A percentile compares a stretch with the other conserved stretches of the same genome.
Evolutionary conservation across 139 green algal genomes (phyloP).

Genomic region (Yamagishiella unicocca): DNA sequence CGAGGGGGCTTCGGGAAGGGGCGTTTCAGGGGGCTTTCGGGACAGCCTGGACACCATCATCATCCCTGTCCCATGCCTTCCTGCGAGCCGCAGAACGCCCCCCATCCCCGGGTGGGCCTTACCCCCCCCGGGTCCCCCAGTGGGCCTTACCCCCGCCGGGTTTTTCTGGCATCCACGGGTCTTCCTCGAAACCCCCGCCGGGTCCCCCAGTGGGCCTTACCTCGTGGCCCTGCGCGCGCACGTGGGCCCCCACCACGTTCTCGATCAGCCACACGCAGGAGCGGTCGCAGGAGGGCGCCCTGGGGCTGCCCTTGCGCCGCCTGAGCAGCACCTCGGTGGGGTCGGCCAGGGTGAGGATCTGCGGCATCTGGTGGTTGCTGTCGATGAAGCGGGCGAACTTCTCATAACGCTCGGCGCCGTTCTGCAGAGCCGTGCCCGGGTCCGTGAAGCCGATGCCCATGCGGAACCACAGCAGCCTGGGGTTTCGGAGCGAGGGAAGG

Average conservation of each 20-base stretch:
- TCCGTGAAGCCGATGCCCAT: conserved; percentile 42
- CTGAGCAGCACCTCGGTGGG: conserved; percentile 14
- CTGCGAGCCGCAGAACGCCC: no score
- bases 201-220: no score
- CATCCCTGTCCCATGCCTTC: no score
- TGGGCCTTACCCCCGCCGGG: no score
- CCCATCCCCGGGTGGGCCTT: no score
- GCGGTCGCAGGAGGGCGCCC: neutral
- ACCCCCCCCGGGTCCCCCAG: no score
- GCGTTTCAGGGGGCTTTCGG: no score
- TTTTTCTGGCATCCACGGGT: no score
- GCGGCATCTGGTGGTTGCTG: conserved; percentile 26
- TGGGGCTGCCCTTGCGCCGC: neutral
- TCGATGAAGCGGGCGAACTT: conserved; percentile 13
- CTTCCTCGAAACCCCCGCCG: no score
- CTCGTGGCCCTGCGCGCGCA: conserved; percentile 23
- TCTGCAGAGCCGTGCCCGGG: conserved; percentile 12
- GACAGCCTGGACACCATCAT: no score
- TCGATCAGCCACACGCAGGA: conserved; percentile 43
- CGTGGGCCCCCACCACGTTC: conserved; percentile 35
- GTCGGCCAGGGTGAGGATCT: conserved; percentile 6
- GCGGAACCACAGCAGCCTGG: conserved; percentile 27
- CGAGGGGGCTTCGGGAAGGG: no score
- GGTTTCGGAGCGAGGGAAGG: no score
- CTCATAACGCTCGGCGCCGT: neutral